Base-by-base conservation (phyloP, 805 yeast species). In the Clavispora asparagi region DNA sequence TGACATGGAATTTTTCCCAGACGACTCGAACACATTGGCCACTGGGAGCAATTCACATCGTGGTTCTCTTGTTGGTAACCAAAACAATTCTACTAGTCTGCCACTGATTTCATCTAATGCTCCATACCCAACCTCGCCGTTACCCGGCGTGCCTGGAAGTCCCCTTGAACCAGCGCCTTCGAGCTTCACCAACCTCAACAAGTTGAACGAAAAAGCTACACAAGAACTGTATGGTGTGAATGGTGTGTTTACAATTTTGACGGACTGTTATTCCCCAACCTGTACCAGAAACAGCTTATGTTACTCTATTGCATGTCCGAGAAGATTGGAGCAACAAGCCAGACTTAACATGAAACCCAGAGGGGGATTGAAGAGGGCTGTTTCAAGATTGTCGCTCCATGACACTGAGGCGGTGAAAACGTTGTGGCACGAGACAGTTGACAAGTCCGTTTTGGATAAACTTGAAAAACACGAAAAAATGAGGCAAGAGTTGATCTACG, bases 251-350 rank as follows among this genome's bases (percentile, higher is more conserved):
- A 92, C 97, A 1, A 70, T 92, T 38, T 71, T 94, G 51, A 87
- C 97, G 0, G 96, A 91, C 60, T 94, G 99, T 67, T 94, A 94
- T 60, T 90, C 97, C 0, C 96, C 99, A 30, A 94, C 99, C 0
- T 94, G 99, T 67, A 83, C 96, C 6, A 74, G 95, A 43, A 95
- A 88, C 58, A 74, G 80, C 30, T 70, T 92, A 35, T 94, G 99
- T 67, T 94, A 94, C 66, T 87, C 96, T 38, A 91, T 94, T 55
- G 95, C 97, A 11, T 94, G 99, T 68, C 99, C 99, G 13, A 78
- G 97, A 55, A 78, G 98, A 51, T 71, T 94, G 42, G 98, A 92
- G 65, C 98, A 94, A 65, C 98, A 92, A 61, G 96, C 96, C 4
- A 76, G 98, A 49, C 76, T 88, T 43, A 90, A 91, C 57, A 76